Percentiles rank a stretch among this genome's conserved stretches.
phyloP scores from a whole-genome alignment of 768 basidiomycete genomes.

The Wakefieldia striispora region DNA sequence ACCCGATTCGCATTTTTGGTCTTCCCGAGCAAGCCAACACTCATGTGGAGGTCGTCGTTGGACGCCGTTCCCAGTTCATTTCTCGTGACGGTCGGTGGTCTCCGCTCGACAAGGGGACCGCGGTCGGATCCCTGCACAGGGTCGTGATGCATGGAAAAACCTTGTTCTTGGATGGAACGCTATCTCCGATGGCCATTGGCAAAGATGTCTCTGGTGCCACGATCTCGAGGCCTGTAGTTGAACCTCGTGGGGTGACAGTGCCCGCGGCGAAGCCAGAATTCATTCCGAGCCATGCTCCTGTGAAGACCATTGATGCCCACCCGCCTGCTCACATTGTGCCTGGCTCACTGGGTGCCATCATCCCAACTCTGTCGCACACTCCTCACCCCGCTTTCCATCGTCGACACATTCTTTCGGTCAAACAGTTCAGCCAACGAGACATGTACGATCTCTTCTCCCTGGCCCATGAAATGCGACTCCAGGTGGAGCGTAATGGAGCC shows the following conservation, averaged over 20 bases:
- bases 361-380: constrained; percentile 21
- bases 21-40: constrained; percentile 85
- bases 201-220: constrained; percentile 69
- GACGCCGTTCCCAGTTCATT: constrained; percentile 62
- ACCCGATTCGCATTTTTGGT: constrained; percentile 88
- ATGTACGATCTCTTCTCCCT: constrained; percentile 92
- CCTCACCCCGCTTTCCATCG: constrained; percentile 89
- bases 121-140: constrained; percentile 81
- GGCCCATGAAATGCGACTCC: constrained; percentile 94
- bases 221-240: constrained; percentile 40
- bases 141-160: constrained; percentile 91
- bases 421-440: constrained; percentile 87
- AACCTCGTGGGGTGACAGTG: constrained; percentile 23
- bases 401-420: constrained; percentile 90
- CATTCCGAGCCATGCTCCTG: constrained; percentile 29
- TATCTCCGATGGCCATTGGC: constrained; percentile 59
- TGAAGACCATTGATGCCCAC: constrained; percentile 30
- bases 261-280: constrained; percentile 27
- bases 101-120: constrained; percentile 60
- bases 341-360: constrained; percentile 10
- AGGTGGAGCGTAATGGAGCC: constrained; percentile 87
- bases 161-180: constrained; percentile 80
- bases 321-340: constrained; percentile 10
- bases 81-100: constrained; percentile 68
- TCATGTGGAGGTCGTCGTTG: constrained; percentile 89